Conservation (phyloP, 345 rosid species). For the Syzygium oleosum region DNA sequence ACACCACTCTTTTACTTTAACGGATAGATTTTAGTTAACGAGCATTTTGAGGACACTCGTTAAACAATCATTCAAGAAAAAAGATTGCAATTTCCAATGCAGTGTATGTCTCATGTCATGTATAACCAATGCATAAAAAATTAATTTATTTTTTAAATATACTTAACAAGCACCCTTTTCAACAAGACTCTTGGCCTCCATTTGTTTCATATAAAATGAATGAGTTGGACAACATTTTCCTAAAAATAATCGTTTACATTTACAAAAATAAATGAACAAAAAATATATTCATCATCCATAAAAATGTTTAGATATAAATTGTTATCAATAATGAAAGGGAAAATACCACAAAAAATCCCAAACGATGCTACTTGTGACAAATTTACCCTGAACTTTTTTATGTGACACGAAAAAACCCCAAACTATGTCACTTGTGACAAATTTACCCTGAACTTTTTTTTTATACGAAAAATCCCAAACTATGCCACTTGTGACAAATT, state of each 20-base stretch:
- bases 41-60: background rate
- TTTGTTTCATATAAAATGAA: fast-evolving
- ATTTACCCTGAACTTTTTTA: too few species aligned
- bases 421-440: too few species aligned
- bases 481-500: too few species aligned
- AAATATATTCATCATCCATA: background rate
- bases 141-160: background rate
- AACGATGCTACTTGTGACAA: too few species aligned
- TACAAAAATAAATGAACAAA: background rate
- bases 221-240: background rate
- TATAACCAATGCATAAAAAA: background rate
- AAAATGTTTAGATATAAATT: background rate
- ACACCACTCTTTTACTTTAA: too few species aligned
- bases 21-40: background rate
- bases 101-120: background rate
- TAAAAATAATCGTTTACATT: background rate
- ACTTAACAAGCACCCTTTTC: too few species aligned
- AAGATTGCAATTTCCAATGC: background rate
- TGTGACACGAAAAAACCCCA: too few species aligned
- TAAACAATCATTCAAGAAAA: background rate
- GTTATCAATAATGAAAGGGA: too few species aligned
- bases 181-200: background rate
- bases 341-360: too few species aligned
- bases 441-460: too few species aligned
- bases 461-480: too few species aligned